phyloP scores from a whole-genome alignment of 805 yeast genomes.

The Metschnikowia kunwiensis region DNA sequence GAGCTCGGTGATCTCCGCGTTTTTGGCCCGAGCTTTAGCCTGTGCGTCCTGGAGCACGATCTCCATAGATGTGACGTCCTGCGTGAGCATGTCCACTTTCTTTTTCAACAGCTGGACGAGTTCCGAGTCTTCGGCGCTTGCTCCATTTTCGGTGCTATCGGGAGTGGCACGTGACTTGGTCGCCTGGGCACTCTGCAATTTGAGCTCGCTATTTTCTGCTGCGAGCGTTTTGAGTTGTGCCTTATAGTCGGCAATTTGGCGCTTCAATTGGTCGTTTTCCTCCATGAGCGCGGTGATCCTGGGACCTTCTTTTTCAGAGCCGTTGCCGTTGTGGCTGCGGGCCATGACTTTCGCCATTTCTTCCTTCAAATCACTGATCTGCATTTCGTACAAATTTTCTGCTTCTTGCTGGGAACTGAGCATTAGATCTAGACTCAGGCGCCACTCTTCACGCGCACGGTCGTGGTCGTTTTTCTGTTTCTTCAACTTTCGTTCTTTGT shows the following conservation, averaged over 20 bases:
- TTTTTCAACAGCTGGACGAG: constrained; percentile 9
- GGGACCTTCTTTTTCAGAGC: background rate
- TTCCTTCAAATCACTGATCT: constrained; percentile 37
- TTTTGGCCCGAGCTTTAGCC: constrained; percentile 14
- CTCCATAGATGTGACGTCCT: constrained; percentile 18
- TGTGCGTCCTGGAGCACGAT: constrained; percentile 17
- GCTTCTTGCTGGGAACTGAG: constrained; percentile 55
- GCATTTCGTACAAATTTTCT: constrained; percentile 46
- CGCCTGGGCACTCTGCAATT: background rate
- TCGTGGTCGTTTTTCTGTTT: constrained; percentile 49
- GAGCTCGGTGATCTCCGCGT: constrained; percentile 14
- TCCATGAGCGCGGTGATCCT: background rate
- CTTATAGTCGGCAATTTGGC: background rate
- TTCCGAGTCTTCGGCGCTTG: constrained; percentile 2
- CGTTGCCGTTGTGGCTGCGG: background rate
- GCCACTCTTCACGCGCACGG: constrained; percentile 54
- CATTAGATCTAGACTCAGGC: constrained; percentile 55
- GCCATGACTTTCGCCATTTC: constrained; percentile 10
- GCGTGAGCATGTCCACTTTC: constrained; percentile 14
- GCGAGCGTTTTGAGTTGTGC: background rate
- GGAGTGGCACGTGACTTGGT: background rate
- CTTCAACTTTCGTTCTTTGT: constrained; percentile 46
- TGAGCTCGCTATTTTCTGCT: constrained; percentile 1
- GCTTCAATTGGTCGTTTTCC: constrained; percentile 1
- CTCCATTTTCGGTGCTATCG: background rate